A percentile compares a stretch with the other conserved stretches of the same genome.
Conservation (phyloP, 306 rosid genomes). For the Cucurbita ficifolia region DNA sequence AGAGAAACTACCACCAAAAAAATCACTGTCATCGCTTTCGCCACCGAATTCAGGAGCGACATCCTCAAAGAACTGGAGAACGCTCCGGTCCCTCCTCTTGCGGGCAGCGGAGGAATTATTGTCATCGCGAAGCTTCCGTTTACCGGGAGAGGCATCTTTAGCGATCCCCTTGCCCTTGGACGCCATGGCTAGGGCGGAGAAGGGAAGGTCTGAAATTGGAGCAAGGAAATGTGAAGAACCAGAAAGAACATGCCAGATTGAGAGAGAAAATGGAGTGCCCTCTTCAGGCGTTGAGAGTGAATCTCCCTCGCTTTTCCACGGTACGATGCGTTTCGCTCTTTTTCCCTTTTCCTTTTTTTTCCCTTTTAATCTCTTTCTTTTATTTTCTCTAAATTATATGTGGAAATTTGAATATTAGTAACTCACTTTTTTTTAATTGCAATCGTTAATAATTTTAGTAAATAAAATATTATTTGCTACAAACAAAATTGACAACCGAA, state of each 20-base stretch:
- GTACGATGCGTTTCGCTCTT: background rate
- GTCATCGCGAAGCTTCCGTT: constrained; percentile 33
- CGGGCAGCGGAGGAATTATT: constrained; percentile 32
- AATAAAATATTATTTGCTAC: no score
- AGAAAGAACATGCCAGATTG: background rate
- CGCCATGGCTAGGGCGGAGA: constrained; percentile 21
- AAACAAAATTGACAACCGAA: no score
- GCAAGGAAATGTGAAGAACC: background rate
- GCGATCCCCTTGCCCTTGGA: constrained; percentile 55
- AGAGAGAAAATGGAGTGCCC: background rate
- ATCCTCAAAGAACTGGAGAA: constrained; percentile 64
- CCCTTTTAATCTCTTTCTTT: background rate
- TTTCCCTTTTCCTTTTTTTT: background rate
- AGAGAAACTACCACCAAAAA: constrained; percentile 24
- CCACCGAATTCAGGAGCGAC: constrained; percentile 24
- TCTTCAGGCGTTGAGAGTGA: background rate
- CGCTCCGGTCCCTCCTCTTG: constrained; percentile 35
- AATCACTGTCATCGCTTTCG: constrained; percentile 33
- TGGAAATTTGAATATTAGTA: no score
- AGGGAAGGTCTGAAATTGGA: background rate
- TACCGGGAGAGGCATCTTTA: constrained; percentile 19
- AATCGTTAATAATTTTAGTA: no score
- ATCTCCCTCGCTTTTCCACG: background rate
- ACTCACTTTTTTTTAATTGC: no score
- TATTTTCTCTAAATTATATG: background rate